Base-by-base conservation (phyloP, 176 grass and related monocot genomes). In the Ensete glaucum region DNA sequence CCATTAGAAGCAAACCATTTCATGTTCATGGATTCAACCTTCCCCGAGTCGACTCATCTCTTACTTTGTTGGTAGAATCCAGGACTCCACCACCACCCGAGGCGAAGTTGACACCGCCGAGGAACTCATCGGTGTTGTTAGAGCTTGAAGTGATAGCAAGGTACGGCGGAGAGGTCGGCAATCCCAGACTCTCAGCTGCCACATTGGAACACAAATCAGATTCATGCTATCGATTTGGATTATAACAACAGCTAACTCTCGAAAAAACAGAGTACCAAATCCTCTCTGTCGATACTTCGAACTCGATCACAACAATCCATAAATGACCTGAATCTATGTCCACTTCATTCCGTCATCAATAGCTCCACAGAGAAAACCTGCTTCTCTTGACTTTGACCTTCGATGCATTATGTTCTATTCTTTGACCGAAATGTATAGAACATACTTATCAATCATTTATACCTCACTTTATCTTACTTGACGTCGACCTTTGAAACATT, bases 91-190 rank as follows among this genome's bases (percentile, higher is more conserved):
- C 83, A 2, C 93, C 93, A 6, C 90, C 93, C 0, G 93, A 97
- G 20, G 93, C 93, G 52, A 97, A 97, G 80, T 79, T 97, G 73
- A 93, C 83, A 22, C 93, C 93, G 50, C 81, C 80, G 0, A 83
- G 73, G 54, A 83, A 97, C 50, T 76, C 85, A 67, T 79, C 72
- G 27, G 62, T 90, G 43, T 79, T 82, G 68, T 80, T 90, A 0
- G 85, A 76, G 27, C 52, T 76, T 16, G 77, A 76, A 0, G 93
- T 56, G 25, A 97, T 19, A 53, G 87, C 74, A 1, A 97, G 87
- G 77, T 97, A 97, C 1, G 93, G 85, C 8, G 81, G 87, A 0
- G 90, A 79, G 8, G 77, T 83, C 17, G 79, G 27, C 26, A 97
- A 11, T 7, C 89, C 89, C 0, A 97, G 85, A 29, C 67, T 92